Base-by-base conservation (phyloP, 306 rosid genomes). In the Medicago ruthenica region DNA sequence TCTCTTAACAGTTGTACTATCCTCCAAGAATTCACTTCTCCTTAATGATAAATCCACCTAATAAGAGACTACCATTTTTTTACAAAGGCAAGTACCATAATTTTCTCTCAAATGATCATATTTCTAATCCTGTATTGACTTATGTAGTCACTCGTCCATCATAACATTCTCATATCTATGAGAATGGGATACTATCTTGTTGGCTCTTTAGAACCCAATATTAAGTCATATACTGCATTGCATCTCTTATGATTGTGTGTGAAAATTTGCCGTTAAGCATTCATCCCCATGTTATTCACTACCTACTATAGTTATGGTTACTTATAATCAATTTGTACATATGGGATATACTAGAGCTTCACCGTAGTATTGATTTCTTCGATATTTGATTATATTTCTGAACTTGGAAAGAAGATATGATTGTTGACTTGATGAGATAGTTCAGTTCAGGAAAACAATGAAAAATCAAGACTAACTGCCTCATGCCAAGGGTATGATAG, bases 1-100 rank as follows among this genome's bases (percentile, higher is more conserved):
- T 54, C 61, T 55, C 61, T 55, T 9, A 55, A 55, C 20, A 18
- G 61, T 55, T 55, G 61, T 18, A 55, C 11, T 55, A 55, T 17
- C 61, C 21, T 9, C 27, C 61, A 55, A 18, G 12, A 21, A 21
- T 13, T 18, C 27, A 18, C 18, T 55, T 18, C 14, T 18, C 27
- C 27, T 54, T 55, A 9, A 18, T 55, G 61, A 55, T 21, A 55
- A 13, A 18, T 55, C 61, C 61, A 18, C 61, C 61, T 18, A 55
- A 55, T 10, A 55, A 55, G 31, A 45, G 53, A 45, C 53, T 45
- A 12, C n/a, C 15, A 10, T 13, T 11, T 39, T 45, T 45, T 39
- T 39, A 39, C 9, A 39, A 39, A 7, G 31, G 31, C 31, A 27
- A 27, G 9, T 39, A 39, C 42, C 9, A 39, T 9, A 39, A 39